These are phyloP conservation scores for Solanum pimpinellifolium DNA, from an alignment of 257 asterid species.

Conservation along the genomic window DNA sequence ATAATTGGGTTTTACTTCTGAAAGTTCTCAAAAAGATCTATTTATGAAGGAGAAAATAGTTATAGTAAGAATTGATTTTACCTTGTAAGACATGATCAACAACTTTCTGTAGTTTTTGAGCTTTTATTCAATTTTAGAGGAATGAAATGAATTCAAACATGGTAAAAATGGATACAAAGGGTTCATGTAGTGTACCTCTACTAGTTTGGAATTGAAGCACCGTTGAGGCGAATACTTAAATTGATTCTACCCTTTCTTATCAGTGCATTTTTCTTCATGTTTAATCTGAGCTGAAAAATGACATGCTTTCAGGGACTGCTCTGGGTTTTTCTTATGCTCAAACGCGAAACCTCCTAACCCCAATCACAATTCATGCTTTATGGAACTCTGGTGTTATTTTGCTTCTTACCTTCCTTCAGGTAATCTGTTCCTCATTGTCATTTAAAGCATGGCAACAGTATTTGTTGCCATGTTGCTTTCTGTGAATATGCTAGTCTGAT, in stretches of 20 bases:
- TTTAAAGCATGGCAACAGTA: too few species aligned
- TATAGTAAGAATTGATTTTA: not conserved
- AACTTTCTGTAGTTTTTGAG: not conserved
- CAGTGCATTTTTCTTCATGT: not conserved
- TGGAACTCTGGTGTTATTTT: conserved; percentile 95
- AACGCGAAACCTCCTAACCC: conserved; percentile 84
- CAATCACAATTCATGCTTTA: conserved; percentile 72
- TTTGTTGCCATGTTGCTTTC: not conserved
- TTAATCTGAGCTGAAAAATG: not conserved
- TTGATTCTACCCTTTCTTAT: not conserved
- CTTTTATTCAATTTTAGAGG: not conserved
- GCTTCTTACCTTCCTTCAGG: conserved; percentile 90
- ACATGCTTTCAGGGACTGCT: conserved; percentile 40
- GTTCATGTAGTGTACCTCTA: not conserved
- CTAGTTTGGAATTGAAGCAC: not conserved
- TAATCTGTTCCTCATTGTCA: conserved; percentile 1
- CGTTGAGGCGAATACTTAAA: not conserved
- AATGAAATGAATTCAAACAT: not conserved
- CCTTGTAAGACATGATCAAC: not conserved
- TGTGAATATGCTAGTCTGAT: not conserved
- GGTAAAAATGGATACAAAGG: not conserved
- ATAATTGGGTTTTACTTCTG: not conserved
- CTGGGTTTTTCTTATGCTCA: conserved; percentile 89
- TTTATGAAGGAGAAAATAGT: not conserved
- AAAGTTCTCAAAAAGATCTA: not conserved